Evolutionary conservation across 225 moss, liverwort and hornwort species (phyloP), one percentile per base, ranked within the genome.

Genomic region (Marchantia polymorpha): DNA sequence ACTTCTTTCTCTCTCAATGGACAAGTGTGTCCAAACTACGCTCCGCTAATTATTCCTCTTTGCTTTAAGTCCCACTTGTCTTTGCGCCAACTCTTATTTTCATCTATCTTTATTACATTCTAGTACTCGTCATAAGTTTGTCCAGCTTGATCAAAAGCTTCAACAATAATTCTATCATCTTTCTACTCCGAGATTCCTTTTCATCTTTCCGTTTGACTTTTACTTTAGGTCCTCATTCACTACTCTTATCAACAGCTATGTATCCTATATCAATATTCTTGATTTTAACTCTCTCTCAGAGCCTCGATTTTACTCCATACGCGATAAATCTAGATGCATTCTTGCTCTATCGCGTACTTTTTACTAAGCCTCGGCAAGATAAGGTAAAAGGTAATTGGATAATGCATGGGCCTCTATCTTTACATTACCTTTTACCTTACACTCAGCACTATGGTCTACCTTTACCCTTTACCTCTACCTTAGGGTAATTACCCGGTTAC

Each of bases 81-180:
- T 86, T 90, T 95, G 26, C 93, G 88, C 64, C 91, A 89, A 80
- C 90, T 84, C 82, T 90, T 99, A 75, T 95, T 93, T 50, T 97
- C 97, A 67, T 87, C 92, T 79, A 92, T 79, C 27, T 95, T n/a
- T n/a, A n/a, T 94, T 70, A 86, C 93, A 83, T 99, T 92, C 82
- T 99, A 95, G 69, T 93, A 92, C 19, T 85, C 92, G 82, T 97
- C 97, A 85, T 92, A 90, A 68, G 90, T 89, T 87, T 88, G 88
- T 31, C 87, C 81, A 72, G 86, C 89, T 61, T 89, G 69, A 83
- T 94, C 94, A n/a, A n/a, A n/a, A n/a, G n/a, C n/a, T n/a, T n/a
- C n/a, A n/a, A n/a, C n/a, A n/a, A n/a, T n/a, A n/a, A n/a, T 59
- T 73, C 81, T 84, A 50, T 61, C 88, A 55, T 93, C 94, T 68